A percentile compares a stretch with the other conserved stretches of the same genome.
phyloP scores from a whole-genome alignment of 108 stramenopile genomes.

The Chaetoceros muelleri region DNA sequence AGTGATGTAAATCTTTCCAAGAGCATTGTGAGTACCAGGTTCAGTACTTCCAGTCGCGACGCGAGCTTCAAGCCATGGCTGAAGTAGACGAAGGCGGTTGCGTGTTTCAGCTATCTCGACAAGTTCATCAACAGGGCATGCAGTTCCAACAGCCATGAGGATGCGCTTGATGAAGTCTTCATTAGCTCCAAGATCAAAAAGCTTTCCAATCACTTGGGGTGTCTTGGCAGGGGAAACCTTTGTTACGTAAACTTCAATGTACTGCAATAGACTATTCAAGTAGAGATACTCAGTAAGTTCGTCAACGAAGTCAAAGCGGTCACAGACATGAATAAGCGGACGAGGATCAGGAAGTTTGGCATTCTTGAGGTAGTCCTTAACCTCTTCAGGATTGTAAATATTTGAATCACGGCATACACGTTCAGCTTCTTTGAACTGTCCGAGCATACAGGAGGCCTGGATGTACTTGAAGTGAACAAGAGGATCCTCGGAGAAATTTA shows the following conservation, averaged over 20 bases:
- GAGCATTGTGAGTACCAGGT: conserved; percentile 98
- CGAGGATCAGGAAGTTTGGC: conserved; percentile 98
- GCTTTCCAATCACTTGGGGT: conserved; percentile 98
- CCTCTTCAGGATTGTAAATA: conserved; percentile 95
- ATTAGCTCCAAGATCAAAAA: conserved; percentile 93
- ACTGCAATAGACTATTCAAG: conserved; percentile 95
- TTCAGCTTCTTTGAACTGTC: conserved; percentile 96
- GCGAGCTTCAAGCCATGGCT: conserved; percentile 98
- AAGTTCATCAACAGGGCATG: conserved; percentile 97
- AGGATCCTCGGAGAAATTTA: conserved; percentile 94
- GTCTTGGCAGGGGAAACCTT: conserved; percentile 98
- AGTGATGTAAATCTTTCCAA: conserved; percentile 99
- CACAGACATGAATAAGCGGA: conserved; percentile 99
- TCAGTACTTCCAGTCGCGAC: conserved; percentile 99
- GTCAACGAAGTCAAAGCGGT: conserved; percentile 95
- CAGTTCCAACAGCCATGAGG: conserved; percentile 95
- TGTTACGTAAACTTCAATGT: conserved; percentile 99
- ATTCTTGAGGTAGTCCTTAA: conserved; percentile 97
- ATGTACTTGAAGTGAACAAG: conserved; percentile 99
- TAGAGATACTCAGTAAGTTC: conserved; percentile 99
- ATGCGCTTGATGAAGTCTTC: conserved; percentile 98
- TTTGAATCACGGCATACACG: conserved; percentile 99
- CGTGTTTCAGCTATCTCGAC: conserved; percentile 95
- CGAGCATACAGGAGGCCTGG: conserved; percentile 88
- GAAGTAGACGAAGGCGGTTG: conserved; percentile 92